Evolutionary conservation across 257 asterid genomes (phyloP), one percentile per base, ranked within the genome.

Genomic region (Solanum medicagineum): DNA sequence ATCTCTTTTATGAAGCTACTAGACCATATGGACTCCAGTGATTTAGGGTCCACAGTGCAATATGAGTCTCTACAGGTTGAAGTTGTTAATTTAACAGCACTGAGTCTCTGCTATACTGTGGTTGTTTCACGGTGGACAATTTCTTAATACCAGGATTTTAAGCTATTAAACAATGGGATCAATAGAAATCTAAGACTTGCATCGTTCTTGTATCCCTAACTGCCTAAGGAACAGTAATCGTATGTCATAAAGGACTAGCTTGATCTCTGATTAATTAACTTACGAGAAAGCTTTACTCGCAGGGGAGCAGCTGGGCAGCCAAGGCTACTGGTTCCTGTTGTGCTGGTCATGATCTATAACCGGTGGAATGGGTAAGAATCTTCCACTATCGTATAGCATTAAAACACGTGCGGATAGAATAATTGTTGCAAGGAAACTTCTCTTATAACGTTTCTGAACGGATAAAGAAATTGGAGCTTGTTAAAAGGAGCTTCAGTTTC

Each of bases 261-360:
- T 79, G 65, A 29, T 1, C 49, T 53, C 19, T 29, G 65, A 53
- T 53, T 53, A 74, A 47, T 79, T 51, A 69, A 80, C 77, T 87
- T 85, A 65, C 62, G 8, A 10, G 13, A 77, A 66, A 51, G 42
- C 84, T 71, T 85, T 29, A 56, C 86, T 87, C 87, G 89, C 94
- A 96, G 99, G 95, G 99, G 95, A 84, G 98, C 98, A 4, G 85
- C 85, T 32, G 97, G 93, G 80, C 99, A 96, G 92, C 99, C 98
- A 49, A 90, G 99, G 89, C 86, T 96, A 85, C 84, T 96, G 85
- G 95, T 96, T 87, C 99, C 99, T 53, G 96, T 94, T 85, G 88
- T 88, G 45, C 86, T 96, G 92, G 99, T 96, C 91, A 91, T 96
- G 98, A 56, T 96, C 81, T 96, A 88, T 86, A 94, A 93, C 82